These are phyloP conservation scores for Entrophospora sp. DNA, from an alignment of 192 early-diverging fungal genomes.

Conservation along the genomic window DNA sequence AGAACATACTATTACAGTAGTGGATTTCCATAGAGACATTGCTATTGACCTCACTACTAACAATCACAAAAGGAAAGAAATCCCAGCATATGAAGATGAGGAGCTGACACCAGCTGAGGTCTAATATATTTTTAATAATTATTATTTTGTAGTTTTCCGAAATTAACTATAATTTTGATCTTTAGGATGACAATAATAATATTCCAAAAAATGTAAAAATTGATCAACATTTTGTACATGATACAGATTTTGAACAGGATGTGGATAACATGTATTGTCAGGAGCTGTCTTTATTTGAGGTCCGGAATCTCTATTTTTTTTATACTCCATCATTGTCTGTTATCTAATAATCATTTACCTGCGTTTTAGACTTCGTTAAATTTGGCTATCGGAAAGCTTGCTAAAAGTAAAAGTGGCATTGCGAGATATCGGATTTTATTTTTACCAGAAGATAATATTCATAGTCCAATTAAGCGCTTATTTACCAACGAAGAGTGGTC, in stretches of 20 bases:
- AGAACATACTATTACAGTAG: constrained; percentile 15
- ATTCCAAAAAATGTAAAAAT: too few relatives aligned
- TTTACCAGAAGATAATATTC: constrained; percentile 7
- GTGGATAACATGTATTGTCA: constrained; percentile 20
- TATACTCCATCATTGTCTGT: constrained; percentile 22
- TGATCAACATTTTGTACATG: too few relatives aligned
- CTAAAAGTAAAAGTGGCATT: neutral
- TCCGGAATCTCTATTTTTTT: constrained; percentile 18
- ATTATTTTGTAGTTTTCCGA: too few relatives aligned
- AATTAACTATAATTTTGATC: too few relatives aligned
- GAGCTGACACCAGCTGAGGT: neutral
- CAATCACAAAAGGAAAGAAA: constrained; percentile 2
- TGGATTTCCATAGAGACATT: constrained; percentile 8
- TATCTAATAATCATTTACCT: constrained; percentile 18
- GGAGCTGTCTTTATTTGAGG: constrained; percentile 20
- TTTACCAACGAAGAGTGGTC: constrained; percentile 13
- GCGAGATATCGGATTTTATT: constrained; percentile 19
- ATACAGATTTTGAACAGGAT: constrained; percentile 18
- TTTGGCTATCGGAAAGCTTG: neutral
- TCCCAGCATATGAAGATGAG: neutral
- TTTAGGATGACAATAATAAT: too few relatives aligned
- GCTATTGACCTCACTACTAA: constrained; percentile 2
- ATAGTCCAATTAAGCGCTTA: constrained; percentile 6
- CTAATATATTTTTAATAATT: too few relatives aligned
- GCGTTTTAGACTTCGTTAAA: neutral